Evolutionary conservation across 768 basidiomycete genomes (phyloP), one percentile per base, ranked within the genome.

Genomic region (Lactarius vividus): DNA sequence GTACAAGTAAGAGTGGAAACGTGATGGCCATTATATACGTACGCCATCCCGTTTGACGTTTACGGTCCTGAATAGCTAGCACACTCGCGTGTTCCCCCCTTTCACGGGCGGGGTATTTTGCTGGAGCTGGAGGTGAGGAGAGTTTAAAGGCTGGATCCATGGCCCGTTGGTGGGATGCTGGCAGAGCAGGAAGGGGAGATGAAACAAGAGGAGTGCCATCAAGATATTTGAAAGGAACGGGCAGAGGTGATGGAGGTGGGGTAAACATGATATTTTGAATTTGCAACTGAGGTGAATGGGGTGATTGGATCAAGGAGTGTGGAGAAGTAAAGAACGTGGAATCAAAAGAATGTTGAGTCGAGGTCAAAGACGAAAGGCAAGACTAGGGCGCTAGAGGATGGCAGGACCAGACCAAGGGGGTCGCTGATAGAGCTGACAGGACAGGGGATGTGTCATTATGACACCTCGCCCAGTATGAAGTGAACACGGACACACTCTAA

Each of bases 1-100:
- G 62, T 44, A 88, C 72, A 58, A 91, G 79, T 7, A 79, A 69
- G 11, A 87, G 68, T 2, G 89, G 89, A 2, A 88, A 78, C 39
- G 86, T 67, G 49, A 89, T 61, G 61, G 86, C 80, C 1, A 83
- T 78, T 82, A 81, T 84, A 72, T 77, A 75, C 61, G 79, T 78
- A 59, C 79, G 75, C 28, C 83, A 79, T 52, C 78, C 80, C 37
- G 74, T 79, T 55, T 76, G 77, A 65, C 76, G 80, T 75, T 85
- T 87, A 11, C 35, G 64, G 28, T 59, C 54, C 26, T 39, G 64
- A 23, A 53, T 7, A 39, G 42, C 31, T n/a, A 44, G n/a, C 35
- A 9, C 55, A 28, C 46, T 44, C 55, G 56, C 28, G 31, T 64
- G 57, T 44, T 18, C 31, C 18, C 46, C 57, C 23, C 44, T 37